Evolutionary conservation across 2,329 filamentous ascomycete species (phyloP), one percentile per base, ranked within the genome.

Genomic region (Myriangium duriaei): DNA sequence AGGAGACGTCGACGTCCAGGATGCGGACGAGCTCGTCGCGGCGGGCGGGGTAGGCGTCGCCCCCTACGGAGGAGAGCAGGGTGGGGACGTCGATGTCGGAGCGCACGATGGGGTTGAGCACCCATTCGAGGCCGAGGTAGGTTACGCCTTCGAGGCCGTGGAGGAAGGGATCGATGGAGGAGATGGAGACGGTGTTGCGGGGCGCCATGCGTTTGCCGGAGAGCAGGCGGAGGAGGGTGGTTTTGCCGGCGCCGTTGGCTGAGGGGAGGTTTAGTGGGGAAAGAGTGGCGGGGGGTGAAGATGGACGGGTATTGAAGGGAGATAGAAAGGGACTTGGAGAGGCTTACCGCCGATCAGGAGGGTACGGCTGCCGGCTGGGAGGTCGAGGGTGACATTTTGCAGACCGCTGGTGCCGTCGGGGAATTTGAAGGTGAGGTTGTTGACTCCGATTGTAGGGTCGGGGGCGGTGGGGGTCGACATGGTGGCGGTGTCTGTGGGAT

Each of bases 101-200:
- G 36, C 88, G 81, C 33, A 96, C 91, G 51, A 96, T 93, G 34
- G 83, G 84, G 66, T 96, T 96, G 7, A 98, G 73, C 3, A 96
- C 91, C 91, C 91, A 98, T 68, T 98, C 91, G 1, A 95, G 75
- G 1, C 91, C 91, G 5, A 98, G 80, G 61, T 98, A 98, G 14
- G 88, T 96, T 19, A 98, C 88, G 45, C 91, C 91, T 62, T 94
- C 83, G 17, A 95, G 75, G 9, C 79, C 76, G 24, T 86, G 73
- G 58, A 84, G 81, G 73, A 98, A 98, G 6, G 91, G 91, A 61
- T 98, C 91, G 34, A 84, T 75, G 45, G 82, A 84, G 34, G 75
- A 80, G 45, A 98, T 79, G 51, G 65, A 67, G 57, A 98, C 82
- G 47, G 78, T 76, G 54, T 72, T 67, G 37, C 67, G 64, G 0